Percentiles rank a stretch among this genome's conserved stretches.
These are phyloP conservation scores for Geotrichum bryndzae DNA, from an alignment of 1,139 yeast species.

Conservation along the genomic window DNA sequence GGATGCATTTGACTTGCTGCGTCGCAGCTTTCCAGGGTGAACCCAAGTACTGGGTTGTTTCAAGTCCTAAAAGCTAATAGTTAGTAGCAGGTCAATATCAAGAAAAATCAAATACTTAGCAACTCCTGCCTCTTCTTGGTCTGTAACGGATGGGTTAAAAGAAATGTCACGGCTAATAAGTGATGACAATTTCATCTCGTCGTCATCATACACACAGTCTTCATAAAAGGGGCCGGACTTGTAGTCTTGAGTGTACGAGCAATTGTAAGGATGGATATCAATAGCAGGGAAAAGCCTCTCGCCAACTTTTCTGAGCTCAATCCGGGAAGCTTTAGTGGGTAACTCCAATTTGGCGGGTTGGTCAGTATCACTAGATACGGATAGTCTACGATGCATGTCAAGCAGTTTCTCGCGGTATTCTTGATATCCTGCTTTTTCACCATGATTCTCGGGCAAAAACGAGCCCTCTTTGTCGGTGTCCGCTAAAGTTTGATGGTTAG, in stretches of 20 bases:
- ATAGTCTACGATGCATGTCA: neutral
- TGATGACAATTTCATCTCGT: slow-evolving; percentile 16
- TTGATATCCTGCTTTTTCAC: slow-evolving; percentile 8
- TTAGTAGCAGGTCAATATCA: neutral
- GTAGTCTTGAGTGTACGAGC: slow-evolving; percentile 9
- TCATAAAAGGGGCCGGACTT: slow-evolving; percentile 17
- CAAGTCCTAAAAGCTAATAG: neutral
- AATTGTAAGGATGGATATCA: slow-evolving; percentile 10
- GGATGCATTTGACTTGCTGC: neutral
- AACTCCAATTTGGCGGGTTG: neutral
- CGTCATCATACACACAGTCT: slow-evolving; percentile 17
- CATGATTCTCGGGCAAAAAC: slow-evolving; percentile 10
- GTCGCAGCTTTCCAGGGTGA: slow-evolving; percentile 3
- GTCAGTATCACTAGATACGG: neutral
- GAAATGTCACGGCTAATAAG: slow-evolving; percentile 9
- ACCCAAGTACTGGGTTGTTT: slow-evolving; percentile 8
- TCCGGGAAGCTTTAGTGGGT: neutral
- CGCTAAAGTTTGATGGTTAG: neutral
- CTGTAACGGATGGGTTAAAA: slow-evolving; percentile 6
- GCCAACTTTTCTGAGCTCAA: slow-evolving; percentile 4
- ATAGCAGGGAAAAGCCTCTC: slow-evolving; percentile 12
- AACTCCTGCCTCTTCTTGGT: neutral
- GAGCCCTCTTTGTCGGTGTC: slow-evolving; percentile 2
- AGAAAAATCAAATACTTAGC: neutral
- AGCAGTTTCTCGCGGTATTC: slow-evolving; percentile 1